These are phyloP conservation scores for Metschnikowia continentalis DNA, from an alignment of 805 yeast species.

Conservation along the genomic window DNA sequence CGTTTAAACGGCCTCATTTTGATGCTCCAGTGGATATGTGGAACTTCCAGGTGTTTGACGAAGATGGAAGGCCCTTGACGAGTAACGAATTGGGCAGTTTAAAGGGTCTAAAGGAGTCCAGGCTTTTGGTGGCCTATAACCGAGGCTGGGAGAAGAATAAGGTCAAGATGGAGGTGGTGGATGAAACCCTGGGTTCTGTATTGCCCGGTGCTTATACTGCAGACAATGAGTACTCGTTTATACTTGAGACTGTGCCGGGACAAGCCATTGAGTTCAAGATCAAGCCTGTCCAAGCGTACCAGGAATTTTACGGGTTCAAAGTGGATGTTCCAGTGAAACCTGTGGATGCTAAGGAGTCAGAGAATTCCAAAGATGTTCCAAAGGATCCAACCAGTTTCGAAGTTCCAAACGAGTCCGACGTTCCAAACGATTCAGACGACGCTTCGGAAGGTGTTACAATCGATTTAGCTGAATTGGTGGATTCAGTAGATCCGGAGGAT, in stretches of 20 bases:
- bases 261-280: background rate
- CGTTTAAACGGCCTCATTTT: constrained; percentile 15
- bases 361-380: too few relatives aligned
- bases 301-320: constrained; percentile 5
- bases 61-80: constrained; percentile 3
- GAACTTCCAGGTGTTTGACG: constrained; percentile 24
- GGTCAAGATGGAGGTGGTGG: constrained; percentile 10
- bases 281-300: constrained; percentile 3
- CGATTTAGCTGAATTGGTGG: too few relatives aligned
- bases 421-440: too few relatives aligned
- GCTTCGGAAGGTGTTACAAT: too few relatives aligned
- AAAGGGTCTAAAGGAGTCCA: background rate
- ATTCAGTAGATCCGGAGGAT: too few relatives aligned
- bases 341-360: too few relatives aligned
- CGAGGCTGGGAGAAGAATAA: constrained; percentile 6
- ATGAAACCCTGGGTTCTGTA: constrained; percentile 3
- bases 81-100: background rate
- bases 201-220: constrained; percentile 7
- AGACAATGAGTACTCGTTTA: constrained; percentile 7
- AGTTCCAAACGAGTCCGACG: too few relatives aligned
- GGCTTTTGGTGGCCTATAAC: constrained; percentile 7
- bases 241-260: background rate
- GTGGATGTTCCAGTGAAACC: background rate
- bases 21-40: constrained; percentile 24
- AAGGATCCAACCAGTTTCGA: too few relatives aligned